These are phyloP conservation scores for Claviceps digitariae DNA, from an alignment of 2,329 filamentous ascomycete species.

Conservation along the genomic window DNA sequence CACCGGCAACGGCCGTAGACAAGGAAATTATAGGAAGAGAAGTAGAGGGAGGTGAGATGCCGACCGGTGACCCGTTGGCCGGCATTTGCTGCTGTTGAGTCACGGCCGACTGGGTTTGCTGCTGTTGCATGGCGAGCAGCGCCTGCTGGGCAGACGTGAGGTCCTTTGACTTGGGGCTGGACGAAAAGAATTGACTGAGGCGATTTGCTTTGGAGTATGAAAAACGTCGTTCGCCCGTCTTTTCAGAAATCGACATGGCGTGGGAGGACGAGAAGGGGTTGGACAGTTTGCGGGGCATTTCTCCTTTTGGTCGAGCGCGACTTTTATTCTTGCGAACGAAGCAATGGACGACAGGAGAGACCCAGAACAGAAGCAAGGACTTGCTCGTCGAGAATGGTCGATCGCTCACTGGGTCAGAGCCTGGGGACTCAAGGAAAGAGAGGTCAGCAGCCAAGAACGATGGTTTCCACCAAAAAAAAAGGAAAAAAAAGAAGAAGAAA, in stretches of 20 bases:
- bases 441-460: neutral
- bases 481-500: too few species aligned
- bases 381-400: neutral
- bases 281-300: conserved; percentile 46
- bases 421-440: neutral
- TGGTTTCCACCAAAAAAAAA: too few species aligned
- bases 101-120: conserved; percentile 4
- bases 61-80: conserved; percentile 36
- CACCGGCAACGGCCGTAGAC: conserved; percentile 68
- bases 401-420: neutral
- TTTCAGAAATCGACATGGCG: conserved; percentile 34
- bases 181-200: conserved; percentile 71
- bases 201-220: conserved; percentile 60
- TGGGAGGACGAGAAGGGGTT: conserved; percentile 42
- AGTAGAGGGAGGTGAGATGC: conserved; percentile 58
- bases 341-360: neutral
- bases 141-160: conserved; percentile 52
- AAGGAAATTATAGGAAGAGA: conserved; percentile 84
- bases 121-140: conserved; percentile 52
- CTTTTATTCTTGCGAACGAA: neutral
- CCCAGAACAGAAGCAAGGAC: neutral
- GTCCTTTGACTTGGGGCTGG: conserved; percentile 62
- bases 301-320: conserved; percentile 14
- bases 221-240: conserved; percentile 39
- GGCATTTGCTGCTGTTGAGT: conserved; percentile 7